Base-by-base conservation (phyloP, 106 monocot genomes). In the Dactylorhiza incarnata region DNA sequence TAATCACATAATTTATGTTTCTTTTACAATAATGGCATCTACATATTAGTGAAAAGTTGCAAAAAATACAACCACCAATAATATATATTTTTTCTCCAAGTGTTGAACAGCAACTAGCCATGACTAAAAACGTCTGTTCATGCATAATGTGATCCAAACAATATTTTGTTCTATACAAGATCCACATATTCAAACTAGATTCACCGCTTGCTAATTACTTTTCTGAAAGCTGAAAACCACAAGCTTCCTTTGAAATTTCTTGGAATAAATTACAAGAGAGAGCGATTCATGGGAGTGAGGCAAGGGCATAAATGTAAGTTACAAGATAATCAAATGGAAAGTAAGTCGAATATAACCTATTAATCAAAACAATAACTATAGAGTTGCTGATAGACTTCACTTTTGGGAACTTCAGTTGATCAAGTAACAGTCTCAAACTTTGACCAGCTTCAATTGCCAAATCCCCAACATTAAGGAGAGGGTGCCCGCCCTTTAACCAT, bases 401-500 rank as follows among this genome's bases (percentile, higher is more conserved):
- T 81, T 89, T 84, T 50, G 94, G 94, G 23, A 79, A 75, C 68
- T 90, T 89, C 56, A 97, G 97, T 76, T 94, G 94, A 73, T 94
- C 97, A 70, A 97, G 97, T 71, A 97, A 73, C 45, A 86, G 70
- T 61, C 87, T 79, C 83, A 97, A 82, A 73, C 87, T 93, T 76
- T 97, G 87, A 84, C 89, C 84, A 10, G 97, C 91, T 82, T 90
- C 91, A 49, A 80, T 88, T 8, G 91, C 84, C 56, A 97, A 73
- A 73, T 97, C 94, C 71, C 94, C 89, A 75, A 87, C 83, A 85
- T 87, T 89, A 49, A 97, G 86, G 72, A 89, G 68, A 72, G 91
- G 84, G 82, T 97, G 94, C 54, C 90, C 89, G 23, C 91, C 91
- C 72, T 82, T 86, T 49, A 97, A 70, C 97, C 97, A 97, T 61